phyloP scores from a whole-genome alignment of 2,329 filamentous ascomycete genomes.

The Botrytis aclada region DNA sequence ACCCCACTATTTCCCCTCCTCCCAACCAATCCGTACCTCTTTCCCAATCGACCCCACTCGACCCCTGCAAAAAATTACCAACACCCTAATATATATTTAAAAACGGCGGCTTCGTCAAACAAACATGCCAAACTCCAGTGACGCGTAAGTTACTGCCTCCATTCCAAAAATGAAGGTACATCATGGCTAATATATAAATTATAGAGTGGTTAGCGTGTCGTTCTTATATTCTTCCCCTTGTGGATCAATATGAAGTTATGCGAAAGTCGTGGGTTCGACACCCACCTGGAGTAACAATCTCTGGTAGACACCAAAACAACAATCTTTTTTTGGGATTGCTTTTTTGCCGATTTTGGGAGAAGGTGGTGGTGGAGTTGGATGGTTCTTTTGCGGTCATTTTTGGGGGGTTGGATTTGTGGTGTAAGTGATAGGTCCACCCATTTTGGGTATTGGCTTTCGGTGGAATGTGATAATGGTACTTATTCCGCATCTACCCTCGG shows the following conservation, averaged over 20 bases:
- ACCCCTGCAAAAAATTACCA: background rate
- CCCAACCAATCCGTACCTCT: background rate
- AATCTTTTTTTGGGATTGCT: background rate
- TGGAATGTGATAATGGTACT: background rate
- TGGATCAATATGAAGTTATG: slow-evolving; percentile 35
- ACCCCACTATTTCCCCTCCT: background rate
- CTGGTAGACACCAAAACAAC: slow-evolving; percentile 1
- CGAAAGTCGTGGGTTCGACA: slow-evolving; percentile 38
- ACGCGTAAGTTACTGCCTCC: slow-evolving; percentile 32
- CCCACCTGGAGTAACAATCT: slow-evolving; percentile 32
- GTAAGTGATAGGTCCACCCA: background rate
- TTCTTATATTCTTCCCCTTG: slow-evolving; percentile 36
- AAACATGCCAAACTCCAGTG: slow-evolving; percentile 29
- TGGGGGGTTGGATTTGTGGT: background rate
- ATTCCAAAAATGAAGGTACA: slow-evolving; percentile 21
- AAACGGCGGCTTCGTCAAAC: background rate
- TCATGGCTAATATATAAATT: slow-evolving; percentile 27
- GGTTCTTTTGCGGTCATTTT: no score
- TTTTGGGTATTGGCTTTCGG: background rate
- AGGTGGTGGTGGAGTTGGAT: background rate
- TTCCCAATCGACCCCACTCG: fast-evolving
- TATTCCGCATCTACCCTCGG: background rate
- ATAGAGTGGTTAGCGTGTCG: slow-evolving; percentile 39
- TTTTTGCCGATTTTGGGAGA: background rate
- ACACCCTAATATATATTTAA: background rate